Base-by-base conservation (phyloP, 179 eudicot species). In the Patellifolia procumbens region DNA sequence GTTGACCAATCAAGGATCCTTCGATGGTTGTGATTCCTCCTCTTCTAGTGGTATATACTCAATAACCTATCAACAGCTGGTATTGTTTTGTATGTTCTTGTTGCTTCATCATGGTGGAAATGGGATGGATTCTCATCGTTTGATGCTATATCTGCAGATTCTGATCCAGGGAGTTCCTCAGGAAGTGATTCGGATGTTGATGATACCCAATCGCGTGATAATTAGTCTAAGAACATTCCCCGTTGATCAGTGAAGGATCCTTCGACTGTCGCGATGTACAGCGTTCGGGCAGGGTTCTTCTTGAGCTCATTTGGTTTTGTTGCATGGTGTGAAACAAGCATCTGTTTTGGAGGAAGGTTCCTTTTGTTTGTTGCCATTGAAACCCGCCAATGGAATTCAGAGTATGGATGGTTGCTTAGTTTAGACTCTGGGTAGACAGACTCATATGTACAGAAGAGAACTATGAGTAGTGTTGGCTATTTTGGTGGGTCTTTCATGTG, bases 361-460 rank as follows among this genome's bases (percentile, higher is more conserved):
- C 39, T 24, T 12, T 6, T 32, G 75, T 70, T 63, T 75, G n/a
- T 63, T 70, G 70, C 60, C 66, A 60, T 17, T 56, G 22, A 46
- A 26, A 46, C 7, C 32, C 73, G 48, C 17, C 55, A 79, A 70
- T 55, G 56, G 68, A 3, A 19, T 68, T 51, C 20, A 55, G 7
- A 59, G 42, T 43, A 55, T 74, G 59, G 58, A 43, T 22, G 39
- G 62, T 74, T 74, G 77, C 77, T 46, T 74, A 61, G 77, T n/a
- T 7, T 74, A 61, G 69, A 73, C 60, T 71, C 46, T 22, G 51
- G 31, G 17, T 39, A 7, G n/a, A 65, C 15, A 19, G 66, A 61
- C 73, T 68, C 51, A 20, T 61, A 37, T 74, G 77, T 74, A 74
- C 68, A 74, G 77, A 62, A 58, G 76, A 24, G 76, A 37, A 22